A percentile compares a stretch with the other conserved stretches of the same genome.
Evolutionary conservation across 208 protist genomes (phyloP).

Genomic region (Leishmania lainsoni): DNA sequence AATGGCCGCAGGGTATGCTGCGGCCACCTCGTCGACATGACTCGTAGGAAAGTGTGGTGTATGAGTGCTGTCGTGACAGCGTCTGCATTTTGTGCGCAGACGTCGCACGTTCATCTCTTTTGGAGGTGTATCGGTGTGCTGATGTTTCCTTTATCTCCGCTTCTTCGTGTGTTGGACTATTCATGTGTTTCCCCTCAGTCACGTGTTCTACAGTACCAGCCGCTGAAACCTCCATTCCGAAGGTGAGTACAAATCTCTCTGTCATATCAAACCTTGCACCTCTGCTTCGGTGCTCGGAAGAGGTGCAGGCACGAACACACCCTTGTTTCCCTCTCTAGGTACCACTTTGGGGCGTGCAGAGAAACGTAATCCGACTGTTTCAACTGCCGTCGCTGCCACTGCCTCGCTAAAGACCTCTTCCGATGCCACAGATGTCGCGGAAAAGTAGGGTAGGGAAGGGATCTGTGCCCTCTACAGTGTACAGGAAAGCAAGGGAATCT

Average conservation of each 20-base stretch:
- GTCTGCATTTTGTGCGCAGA: not conserved
- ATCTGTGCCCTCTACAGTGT: not conserved
- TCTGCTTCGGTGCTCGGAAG: not conserved
- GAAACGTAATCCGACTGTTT: not conserved
- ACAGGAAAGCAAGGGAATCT: not conserved
- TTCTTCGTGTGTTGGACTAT: not conserved
- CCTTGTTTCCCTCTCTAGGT: not conserved
- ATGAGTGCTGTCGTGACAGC: not conserved
- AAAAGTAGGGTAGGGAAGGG: not conserved
- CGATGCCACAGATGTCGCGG: not conserved
- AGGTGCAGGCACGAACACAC: not conserved
- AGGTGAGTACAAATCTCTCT: not conserved
- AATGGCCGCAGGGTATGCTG: not conserved
- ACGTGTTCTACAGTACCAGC: not conserved
- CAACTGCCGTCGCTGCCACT: not conserved
- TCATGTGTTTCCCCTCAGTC: not conserved
- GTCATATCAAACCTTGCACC: not conserved
- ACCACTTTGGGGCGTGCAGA: not conserved
- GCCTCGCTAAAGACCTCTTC: not conserved
- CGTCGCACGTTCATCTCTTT: not conserved
- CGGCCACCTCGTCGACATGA: not conserved
- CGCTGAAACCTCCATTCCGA: not conserved
- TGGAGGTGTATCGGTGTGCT: not conserved
- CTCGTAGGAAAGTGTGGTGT: not conserved
- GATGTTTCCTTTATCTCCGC: not conserved